Evolutionary conservation across 2,329 filamentous ascomycete species (phyloP).

Genomic region (Aphanoascus verrucosus): DNA sequence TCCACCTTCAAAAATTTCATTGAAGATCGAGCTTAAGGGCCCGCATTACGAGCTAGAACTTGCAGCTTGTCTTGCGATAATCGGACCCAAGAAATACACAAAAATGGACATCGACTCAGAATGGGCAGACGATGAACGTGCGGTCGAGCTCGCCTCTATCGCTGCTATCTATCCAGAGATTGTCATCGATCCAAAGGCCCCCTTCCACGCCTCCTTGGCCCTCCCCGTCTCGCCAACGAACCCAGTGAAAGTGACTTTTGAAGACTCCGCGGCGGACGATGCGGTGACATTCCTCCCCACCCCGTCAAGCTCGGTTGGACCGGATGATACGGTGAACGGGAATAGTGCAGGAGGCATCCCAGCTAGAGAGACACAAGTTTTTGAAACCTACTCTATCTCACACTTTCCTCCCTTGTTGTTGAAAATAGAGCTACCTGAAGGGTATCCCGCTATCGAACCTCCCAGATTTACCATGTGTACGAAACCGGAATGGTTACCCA

Average conservation of each 20-base stretch:
- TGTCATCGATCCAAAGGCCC: constrained; percentile 35
- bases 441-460: constrained; percentile 45
- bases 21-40: neutral
- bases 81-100: neutral
- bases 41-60: neutral
- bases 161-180: constrained; percentile 55
- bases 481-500: constrained; percentile 44
- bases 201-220: constrained; percentile 44
- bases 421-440: constrained; percentile 42
- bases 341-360: constrained; percentile 19
- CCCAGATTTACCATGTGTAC: constrained; percentile 43
- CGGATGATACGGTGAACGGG: neutral
- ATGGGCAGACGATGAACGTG: constrained; percentile 43
- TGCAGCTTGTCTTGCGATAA: neutral
- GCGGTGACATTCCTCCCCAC: constrained; percentile 33
- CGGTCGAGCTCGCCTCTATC: constrained; percentile 49
- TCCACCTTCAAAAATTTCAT: neutral
- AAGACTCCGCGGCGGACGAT: constrained; percentile 27
- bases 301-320: constrained; percentile 14
- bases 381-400: constrained; percentile 35
- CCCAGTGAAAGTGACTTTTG: constrained; percentile 41
- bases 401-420: constrained; percentile 49
- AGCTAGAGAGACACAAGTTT: neutral
- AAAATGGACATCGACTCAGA: constrained; percentile 6
- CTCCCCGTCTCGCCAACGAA: constrained; percentile 45